Percentiles rank a stretch among this genome's conserved stretches.
Conservation (phyloP, 371 early-diverging fungal genomes). For the Mucor circinelloides region DNA sequence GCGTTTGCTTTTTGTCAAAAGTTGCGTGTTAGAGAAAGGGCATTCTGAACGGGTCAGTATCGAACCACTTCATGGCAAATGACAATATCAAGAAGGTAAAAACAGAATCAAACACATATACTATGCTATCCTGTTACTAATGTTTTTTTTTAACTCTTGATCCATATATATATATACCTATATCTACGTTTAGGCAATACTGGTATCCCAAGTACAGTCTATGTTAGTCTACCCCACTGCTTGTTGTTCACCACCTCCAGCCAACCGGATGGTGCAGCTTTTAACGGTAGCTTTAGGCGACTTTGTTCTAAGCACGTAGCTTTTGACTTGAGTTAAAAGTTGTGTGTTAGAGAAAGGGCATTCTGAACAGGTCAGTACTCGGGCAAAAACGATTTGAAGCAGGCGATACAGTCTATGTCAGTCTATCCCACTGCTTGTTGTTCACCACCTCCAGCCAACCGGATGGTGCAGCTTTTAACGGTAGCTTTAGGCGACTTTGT, state of each 20-base stretch:
- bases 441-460: not conserved
- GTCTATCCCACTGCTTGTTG: conserved; percentile 1
- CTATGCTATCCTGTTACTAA: too few species aligned
- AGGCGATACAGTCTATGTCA: not conserved
- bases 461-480: not conserved
- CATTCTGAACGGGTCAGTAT: not conserved
- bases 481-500: not conserved
- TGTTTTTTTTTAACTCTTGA: too few species aligned
- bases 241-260: not conserved
- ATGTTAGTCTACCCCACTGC: not conserved
- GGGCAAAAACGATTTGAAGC: too few species aligned
- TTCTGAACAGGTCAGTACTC: not conserved
- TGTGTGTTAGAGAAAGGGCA: not conserved
- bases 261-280: not conserved
- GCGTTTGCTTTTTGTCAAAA: not conserved
- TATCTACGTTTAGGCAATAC: too few species aligned
- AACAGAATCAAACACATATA: too few species aligned
- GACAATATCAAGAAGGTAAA: too few species aligned
- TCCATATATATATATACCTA: too few species aligned
- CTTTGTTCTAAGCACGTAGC: not conserved
- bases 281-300: not conserved
- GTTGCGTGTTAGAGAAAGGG: not conserved
- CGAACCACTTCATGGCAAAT: too few species aligned
- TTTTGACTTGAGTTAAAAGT: not conserved
- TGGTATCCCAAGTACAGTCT: not conserved